Evolutionary conservation across 345 rosid genomes (phyloP), one percentile per base, ranked within the genome.

Genomic region (Sonneratia caseolaris): DNA sequence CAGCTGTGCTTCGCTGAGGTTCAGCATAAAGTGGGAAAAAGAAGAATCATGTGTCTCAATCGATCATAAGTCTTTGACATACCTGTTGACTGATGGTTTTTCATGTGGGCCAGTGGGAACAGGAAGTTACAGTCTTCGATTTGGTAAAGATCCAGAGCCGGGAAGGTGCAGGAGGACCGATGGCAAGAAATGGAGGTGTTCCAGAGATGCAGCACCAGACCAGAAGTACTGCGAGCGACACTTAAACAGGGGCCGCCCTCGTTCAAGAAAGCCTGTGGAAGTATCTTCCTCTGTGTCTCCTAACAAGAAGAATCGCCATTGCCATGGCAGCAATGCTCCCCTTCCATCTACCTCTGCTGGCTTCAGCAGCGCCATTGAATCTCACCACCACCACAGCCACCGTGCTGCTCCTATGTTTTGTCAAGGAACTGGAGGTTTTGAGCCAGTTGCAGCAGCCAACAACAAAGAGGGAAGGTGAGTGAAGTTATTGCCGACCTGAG

Each of bases 231-330:
- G 96, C 75, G 97, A 92, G 77, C 88, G 86, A 67, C 97, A 92
- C 77, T 76, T 92, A 73, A 88, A 92, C 72, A 81, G 93, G 86
- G 92, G 93, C 62, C 93, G 96, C 68, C 93, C 93, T 78, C 97
- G 97, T 92, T 92, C 97, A 92, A 92, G 96, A 92, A 92, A 89
- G 92, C 96, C 76, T 84, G 97, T 92, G 97, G 96, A 89, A 86
- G 88, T 78, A 77, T 78, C 76, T 37, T 51, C 53, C 37, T 40
- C 53, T 69, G 48, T 69, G 16, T 16, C 72, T 3, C 38, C 70
- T 37, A 78, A 49, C 79, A 81, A 79, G 69, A 86, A 75, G 82
- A 77, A 73, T 55, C 77, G 80, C 68, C 77, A 70, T 51, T 27
- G 36, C 65, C 65, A 37, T 4, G 19, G 66, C 66, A 62, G 38